Base-by-base conservation (phyloP, 2,329 filamentous ascomycete genomes). In the Hyphodiscus sp. region DNA sequence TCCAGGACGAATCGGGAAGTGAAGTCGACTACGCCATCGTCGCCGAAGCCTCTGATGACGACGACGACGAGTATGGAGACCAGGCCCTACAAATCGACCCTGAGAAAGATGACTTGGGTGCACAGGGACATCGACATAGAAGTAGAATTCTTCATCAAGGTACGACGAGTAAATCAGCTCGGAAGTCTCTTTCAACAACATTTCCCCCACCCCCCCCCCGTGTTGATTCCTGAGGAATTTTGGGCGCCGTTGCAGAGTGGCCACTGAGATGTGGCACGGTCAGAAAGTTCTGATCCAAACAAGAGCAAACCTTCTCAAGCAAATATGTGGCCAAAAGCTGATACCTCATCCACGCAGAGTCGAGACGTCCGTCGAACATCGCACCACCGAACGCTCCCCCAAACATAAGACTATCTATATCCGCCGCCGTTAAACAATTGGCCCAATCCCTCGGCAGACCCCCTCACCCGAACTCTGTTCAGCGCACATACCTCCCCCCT, bases 1-100 rank as follows among this genome's bases (percentile, higher is more conserved):
- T n/a, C 19, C 47, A 46, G 20, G 45, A 46, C 18, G 57, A 60
- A 3, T 55, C 53, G n/a, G 51, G 50, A 23, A 62, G 61, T 43
- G 67, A 69, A 41, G 61, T 62, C 5, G 67, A 69, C 50, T 69
- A 68, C 49, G 61, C 16, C 41, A 15, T 60, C 7, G 68, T 65
- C 9, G 67, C 66, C 1, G 58, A 46, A 16, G 62, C 63, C 13
- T 57, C 61, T 15, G 67, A 66, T 15, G 60, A 41, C 33, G 66
- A 65, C n/a, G 60, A 59, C 41, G 63, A 62, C 19, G 11, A 8
- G n/a, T n/a, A n/a, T 30, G 23, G 23, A 26, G 23, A 3, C 23
- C 23, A 26, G 23, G 23, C 23, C 23, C 23, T 8, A 26, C 23
- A 26, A 26, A 26, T 26, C 23, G 23, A 26, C 23, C 23, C 23